A percentile compares a stretch with the other conserved stretches of the same genome.
Evolutionary conservation across 106 monocot genomes (phyloP).

Genomic region (Cymbidium sinense): DNA sequence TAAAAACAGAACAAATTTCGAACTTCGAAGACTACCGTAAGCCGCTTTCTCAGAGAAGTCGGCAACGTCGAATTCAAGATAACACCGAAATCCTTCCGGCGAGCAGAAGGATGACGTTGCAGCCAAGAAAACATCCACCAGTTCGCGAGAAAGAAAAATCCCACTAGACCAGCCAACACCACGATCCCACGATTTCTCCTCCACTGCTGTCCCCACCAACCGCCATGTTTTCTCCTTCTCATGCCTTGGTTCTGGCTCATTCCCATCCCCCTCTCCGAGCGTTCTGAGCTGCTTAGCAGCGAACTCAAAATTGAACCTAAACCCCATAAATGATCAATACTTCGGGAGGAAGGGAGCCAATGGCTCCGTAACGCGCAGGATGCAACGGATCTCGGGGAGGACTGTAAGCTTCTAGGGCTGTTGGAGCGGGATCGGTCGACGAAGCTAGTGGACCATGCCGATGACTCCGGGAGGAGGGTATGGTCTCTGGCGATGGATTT

Average conservation of each 20-base stretch:
- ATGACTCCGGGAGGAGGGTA: too few species aligned
- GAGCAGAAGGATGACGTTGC: slow-evolving; percentile 6
- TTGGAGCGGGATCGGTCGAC: too few species aligned
- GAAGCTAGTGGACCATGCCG: too few species aligned
- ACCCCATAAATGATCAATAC: background rate
- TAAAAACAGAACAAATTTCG: background rate
- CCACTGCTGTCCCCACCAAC: slow-evolving; percentile 2
- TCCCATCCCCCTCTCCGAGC: background rate
- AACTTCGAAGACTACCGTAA: background rate
- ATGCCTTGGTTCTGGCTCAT: background rate
- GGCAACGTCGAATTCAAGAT: slow-evolving; percentile 1
- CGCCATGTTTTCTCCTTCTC: slow-evolving; percentile 14
- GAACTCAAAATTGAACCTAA: background rate
- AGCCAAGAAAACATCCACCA: slow-evolving; percentile 62
- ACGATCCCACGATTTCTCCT: slow-evolving; percentile 19
- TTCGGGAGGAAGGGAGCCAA: background rate
- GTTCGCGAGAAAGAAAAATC: slow-evolving; percentile 51
- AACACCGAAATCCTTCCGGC: background rate
- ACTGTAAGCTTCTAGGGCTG: too few species aligned
- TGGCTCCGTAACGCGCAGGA: background rate
- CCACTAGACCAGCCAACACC: slow-evolving; percentile 32
- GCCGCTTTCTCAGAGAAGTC: background rate
- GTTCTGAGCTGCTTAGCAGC: background rate
- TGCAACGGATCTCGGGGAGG: too few species aligned
- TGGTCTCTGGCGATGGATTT: too few species aligned